Conservation (phyloP, 73 alveolate genomes). For the Stentor coeruleus region DNA sequence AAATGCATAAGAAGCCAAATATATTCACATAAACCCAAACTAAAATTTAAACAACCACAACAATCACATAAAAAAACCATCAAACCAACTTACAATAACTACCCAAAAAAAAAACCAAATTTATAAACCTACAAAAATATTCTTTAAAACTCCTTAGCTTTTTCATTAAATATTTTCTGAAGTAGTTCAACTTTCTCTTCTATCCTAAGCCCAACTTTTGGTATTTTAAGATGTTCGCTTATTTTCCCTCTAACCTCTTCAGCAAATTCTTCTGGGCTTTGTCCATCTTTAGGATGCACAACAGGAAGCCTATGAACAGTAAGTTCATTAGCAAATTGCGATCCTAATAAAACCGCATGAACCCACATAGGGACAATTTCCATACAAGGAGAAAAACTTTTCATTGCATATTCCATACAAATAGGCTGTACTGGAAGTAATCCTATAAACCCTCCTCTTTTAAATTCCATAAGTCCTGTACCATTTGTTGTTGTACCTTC, state of each 20-base stretch:
- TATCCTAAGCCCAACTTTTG: neutral
- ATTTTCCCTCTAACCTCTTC: slow-evolving; percentile 7
- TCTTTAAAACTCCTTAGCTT: neutral
- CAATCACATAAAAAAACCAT: no score
- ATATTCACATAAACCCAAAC: no score
- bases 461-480: slow-evolving; percentile 63
- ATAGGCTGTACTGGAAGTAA: slow-evolving; percentile 75
- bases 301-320: slow-evolving; percentile 14
- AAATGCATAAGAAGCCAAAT: no score
- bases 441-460: slow-evolving; percentile 86
- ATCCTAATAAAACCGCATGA: neutral
- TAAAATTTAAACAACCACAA: no score
- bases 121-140: no score
- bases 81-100: no score
- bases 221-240: neutral
- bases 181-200: neutral
- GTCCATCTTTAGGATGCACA: neutral
- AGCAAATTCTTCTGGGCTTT: neutral
- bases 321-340: neutral
- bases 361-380: slow-evolving; percentile 28
- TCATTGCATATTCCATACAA: slow-evolving; percentile 46
- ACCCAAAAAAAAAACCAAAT: no score
- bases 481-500: slow-evolving; percentile 95
- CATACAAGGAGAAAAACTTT: slow-evolving; percentile 32
- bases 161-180: neutral